phyloP scores from a whole-genome alignment of 371 early-diverging fungal genomes.

The Parasitella parasitica region DNA sequence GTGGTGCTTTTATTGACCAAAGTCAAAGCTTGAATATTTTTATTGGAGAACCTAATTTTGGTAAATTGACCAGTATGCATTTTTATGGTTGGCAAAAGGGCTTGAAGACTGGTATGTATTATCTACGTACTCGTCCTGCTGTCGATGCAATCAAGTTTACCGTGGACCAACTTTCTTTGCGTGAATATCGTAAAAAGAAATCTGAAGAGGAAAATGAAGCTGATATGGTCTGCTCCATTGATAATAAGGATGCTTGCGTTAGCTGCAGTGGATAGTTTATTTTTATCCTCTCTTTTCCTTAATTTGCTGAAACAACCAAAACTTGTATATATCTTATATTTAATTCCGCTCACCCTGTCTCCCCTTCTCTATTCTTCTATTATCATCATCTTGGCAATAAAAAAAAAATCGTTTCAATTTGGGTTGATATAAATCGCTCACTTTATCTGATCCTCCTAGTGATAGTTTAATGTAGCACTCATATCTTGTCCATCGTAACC shows the following conservation, averaged over 20 bases:
- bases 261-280: conserved; percentile 80
- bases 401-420: no score
- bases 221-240: conserved; percentile 77
- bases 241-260: conserved; percentile 90
- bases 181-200: conserved; percentile 33
- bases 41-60: conserved; percentile 88
- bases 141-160: conserved; percentile 98
- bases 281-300: not conserved
- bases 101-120: conserved; percentile 99
- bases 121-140: conserved; percentile 96
- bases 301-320: not conserved
- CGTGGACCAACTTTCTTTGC: conserved; percentile 59
- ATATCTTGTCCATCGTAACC: no score
- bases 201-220: conserved; percentile 47
- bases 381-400: not conserved
- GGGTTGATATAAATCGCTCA: no score
- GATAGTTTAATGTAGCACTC: no score
- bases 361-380: not conserved
- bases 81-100: conserved; percentile 99
- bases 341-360: not conserved
- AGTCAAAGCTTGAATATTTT: conserved; percentile 98
- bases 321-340: not conserved
- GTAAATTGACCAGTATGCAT: conserved; percentile 97
- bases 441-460: no score
- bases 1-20: conserved; percentile 99